Percentiles rank a stretch among this genome's conserved stretches.
Evolutionary conservation across 495 filamentous ascomycete species (phyloP).

Genomic region (Extremus antarcticus): DNA sequence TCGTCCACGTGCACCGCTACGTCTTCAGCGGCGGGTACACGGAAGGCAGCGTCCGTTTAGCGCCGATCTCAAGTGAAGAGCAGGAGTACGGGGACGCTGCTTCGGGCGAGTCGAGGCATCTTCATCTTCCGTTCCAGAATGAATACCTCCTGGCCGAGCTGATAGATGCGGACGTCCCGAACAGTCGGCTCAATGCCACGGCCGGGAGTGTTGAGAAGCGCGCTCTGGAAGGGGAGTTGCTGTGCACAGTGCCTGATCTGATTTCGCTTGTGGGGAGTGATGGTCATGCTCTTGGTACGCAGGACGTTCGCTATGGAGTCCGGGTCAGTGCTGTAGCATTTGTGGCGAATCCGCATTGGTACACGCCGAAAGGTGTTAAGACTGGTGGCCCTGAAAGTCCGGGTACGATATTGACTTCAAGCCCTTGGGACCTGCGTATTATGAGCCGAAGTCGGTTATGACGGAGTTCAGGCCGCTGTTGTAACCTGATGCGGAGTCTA

Average conservation of each 20-base stretch:
- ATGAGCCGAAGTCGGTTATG: slow-evolving; percentile 40
- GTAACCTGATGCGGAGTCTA: no score
- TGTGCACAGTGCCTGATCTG: slow-evolving; percentile 50
- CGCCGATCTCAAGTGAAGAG: slow-evolving; percentile 30
- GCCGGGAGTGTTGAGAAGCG: slow-evolving; percentile 21
- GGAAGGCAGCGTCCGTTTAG: slow-evolving; percentile 39
- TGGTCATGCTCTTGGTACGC: slow-evolving; percentile 47
- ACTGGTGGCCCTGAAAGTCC: slow-evolving; percentile 42
- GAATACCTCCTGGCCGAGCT: slow-evolving; percentile 48
- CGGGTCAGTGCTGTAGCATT: slow-evolving; percentile 46
- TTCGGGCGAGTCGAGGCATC: slow-evolving; percentile 19
- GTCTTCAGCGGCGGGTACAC: not conserved
- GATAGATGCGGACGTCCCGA: slow-evolving; percentile 1
- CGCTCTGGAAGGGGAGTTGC: slow-evolving; percentile 23
- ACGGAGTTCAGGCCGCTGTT: slow-evolving; percentile 36
- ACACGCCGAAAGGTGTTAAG: slow-evolving; percentile 37
- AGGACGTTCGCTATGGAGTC: slow-evolving; percentile 50
- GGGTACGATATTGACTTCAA: slow-evolving; percentile 38
- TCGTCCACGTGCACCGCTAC: slow-evolving; percentile 45
- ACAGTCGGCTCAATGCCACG: slow-evolving; percentile 10
- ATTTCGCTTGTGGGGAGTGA: slow-evolving; percentile 31
- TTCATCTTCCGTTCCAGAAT: slow-evolving; percentile 54
- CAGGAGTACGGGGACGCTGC: slow-evolving; percentile 9
- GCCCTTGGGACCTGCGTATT: slow-evolving; percentile 35
- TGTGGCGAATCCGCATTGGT: slow-evolving; percentile 44